phyloP scores from a whole-genome alignment of 148 eudicot genomes.

The Arbutus unedo region DNA sequence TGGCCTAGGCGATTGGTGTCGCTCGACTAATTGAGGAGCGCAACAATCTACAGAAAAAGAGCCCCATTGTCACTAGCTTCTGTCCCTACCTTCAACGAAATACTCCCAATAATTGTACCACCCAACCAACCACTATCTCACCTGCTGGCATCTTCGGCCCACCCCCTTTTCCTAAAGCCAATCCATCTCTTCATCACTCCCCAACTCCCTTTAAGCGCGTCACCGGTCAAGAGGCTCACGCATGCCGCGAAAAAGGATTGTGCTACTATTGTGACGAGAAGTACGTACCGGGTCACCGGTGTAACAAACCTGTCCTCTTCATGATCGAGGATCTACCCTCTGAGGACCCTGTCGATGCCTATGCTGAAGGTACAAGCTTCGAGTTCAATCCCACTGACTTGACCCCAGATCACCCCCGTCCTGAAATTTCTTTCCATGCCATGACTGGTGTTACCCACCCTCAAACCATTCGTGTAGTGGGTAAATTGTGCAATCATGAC shows the following conservation, averaged over 20 bases:
- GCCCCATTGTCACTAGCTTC: too few relatives aligned
- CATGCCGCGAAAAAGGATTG: background rate
- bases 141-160: too few relatives aligned
- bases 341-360: too few relatives aligned
- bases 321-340: background rate
- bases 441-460: slow-evolving; percentile 6
- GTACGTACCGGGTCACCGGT: background rate
- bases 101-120: too few relatives aligned
- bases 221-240: slow-evolving; percentile 1
- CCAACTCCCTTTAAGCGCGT: background rate
- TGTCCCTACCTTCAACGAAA: too few relatives aligned
- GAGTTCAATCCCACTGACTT: background rate
- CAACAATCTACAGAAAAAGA: background rate
- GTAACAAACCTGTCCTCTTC: background rate
- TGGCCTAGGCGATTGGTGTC: background rate
- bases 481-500: slow-evolving; percentile 3
- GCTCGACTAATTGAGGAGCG: slow-evolving; percentile 11
- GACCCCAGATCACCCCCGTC: background rate
- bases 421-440: slow-evolving; percentile 19
- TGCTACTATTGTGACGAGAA: slow-evolving; percentile 19
- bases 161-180: too few relatives aligned
- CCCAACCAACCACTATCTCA: too few relatives aligned
- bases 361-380: too few relatives aligned
- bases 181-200: too few relatives aligned
- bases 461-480: too few relatives aligned